A percentile compares a stretch with the other conserved stretches of the same genome.
Conservation (phyloP, 1,284 basidiomycete genomes). For the Phylloporus gajari region DNA sequence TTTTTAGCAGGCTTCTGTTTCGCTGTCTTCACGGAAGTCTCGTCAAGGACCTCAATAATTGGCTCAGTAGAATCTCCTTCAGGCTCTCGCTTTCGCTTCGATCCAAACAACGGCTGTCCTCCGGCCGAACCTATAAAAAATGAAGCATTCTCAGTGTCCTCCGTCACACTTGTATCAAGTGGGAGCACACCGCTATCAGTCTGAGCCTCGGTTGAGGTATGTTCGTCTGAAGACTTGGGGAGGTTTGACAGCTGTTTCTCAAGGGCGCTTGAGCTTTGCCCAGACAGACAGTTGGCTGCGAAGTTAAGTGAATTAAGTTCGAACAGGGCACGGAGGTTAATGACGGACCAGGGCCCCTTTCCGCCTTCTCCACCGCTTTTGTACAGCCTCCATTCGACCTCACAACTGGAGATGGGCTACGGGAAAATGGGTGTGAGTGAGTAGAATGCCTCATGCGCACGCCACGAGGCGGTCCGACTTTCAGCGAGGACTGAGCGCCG, state of each 20-base stretch:
- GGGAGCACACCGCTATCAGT: not conserved
- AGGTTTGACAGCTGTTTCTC: no score
- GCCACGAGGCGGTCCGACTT: not conserved
- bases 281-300: no score
- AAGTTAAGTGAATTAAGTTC: no score
- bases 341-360: not conserved
- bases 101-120: no score
- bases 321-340: no score
- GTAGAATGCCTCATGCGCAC: not conserved
- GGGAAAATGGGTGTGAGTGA: not conserved
- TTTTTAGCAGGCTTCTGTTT: not conserved
- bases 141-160: not conserved
- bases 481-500: not conserved
- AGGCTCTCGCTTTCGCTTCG: not conserved
- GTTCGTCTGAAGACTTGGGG: not conserved
- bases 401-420: not conserved
- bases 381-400: not conserved
- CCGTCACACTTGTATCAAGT: not conserved
- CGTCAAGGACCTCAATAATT: not conserved
- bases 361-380: not conserved
- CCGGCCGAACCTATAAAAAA: not conserved
- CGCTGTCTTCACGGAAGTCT: not conserved
- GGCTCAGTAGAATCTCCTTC: not conserved
- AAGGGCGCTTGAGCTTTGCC: no score
- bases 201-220: not conserved